Base-by-base conservation (phyloP, 164 flowering plant species). In the Chloranthus sessilifolius region DNA sequence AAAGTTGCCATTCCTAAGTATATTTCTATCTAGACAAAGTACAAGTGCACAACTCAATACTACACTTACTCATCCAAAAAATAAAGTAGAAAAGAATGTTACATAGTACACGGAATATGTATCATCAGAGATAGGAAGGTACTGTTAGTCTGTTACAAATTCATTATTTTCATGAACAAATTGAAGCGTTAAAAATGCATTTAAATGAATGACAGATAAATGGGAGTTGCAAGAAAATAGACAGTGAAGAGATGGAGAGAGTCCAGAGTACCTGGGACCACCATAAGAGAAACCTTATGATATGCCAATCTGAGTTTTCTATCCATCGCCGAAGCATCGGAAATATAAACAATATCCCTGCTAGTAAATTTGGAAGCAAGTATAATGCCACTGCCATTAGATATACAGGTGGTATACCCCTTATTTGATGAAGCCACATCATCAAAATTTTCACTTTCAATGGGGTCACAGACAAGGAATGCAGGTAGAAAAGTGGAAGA, bases 251-350 rank as follows among this genome's bases (percentile, higher is more conserved):
- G 4, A 4, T 23, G 29, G 8, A 23, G 36, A 51, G 19, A 21
- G 30, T 2, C 31, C 31, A 36, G 12, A 7, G 53, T 80, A 94
- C 99, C 99, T 94, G 99, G 38, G 99, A 87, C 99, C 99, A 94
- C 99, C 99, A 94, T 49, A 94, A 55, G 17, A 94, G 82, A 47
- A 94, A 64, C 63, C 96, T 76, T 33, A 85, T 58, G 45, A 94
- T 75, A 51, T 62, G 90, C 95, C 95, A 94, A 50, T 94, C 87
- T 2, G 99, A 94, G 72, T 82, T 89, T 65, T 94, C 99, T 65
- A 94, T 87, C 85, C 82, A 89, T 30, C 99, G 88, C 38, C 96
- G 81, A 35, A 94, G 73, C 95, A 94, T 80, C 15, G 99, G 99
- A 44, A 94, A 89, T 27, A 89, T 63, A 63, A 94, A 94, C 59